Evolutionary conservation across 345 rosid genomes (phyloP).

Genomic region (Capsella bursapastoris): DNA sequence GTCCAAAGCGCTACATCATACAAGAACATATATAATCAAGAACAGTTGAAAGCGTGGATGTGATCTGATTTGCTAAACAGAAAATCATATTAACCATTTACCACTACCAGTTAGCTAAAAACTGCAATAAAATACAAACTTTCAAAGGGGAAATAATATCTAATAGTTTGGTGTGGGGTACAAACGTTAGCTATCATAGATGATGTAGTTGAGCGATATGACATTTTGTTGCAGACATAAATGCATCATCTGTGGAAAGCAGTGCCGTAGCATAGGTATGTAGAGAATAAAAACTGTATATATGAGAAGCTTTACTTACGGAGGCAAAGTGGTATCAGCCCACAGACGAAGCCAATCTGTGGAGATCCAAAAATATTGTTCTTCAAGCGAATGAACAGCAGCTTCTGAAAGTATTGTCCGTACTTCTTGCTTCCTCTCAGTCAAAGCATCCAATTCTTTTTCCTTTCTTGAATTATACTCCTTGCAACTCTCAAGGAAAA

Average conservation of each 20-base stretch:
- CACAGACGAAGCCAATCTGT: slow-evolving; percentile 94
- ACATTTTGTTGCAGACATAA: slow-evolving; percentile 21
- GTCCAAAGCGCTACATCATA: slow-evolving; percentile 57
- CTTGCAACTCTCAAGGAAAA: slow-evolving; percentile 62
- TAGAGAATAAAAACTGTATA: slow-evolving; percentile 14
- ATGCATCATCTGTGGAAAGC: slow-evolving; percentile 13
- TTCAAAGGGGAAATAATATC: slow-evolving; percentile 12
- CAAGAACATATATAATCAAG: slow-evolving; percentile 36
- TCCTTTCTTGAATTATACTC: slow-evolving; percentile 66
- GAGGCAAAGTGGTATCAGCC: slow-evolving; percentile 75
- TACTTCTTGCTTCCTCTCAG: slow-evolving; percentile 80
- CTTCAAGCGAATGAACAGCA: slow-evolving; percentile 69
- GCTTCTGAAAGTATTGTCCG: slow-evolving; percentile 84
- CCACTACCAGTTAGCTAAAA: slow-evolving; percentile 16
- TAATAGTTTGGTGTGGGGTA: background rate
- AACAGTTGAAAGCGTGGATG: slow-evolving; percentile 17
- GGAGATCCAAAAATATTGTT: slow-evolving; percentile 79
- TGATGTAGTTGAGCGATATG: slow-evolving; percentile 13
- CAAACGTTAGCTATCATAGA: slow-evolving; percentile 3
- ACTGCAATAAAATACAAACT: slow-evolving; percentile 24
- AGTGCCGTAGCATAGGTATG: slow-evolving; percentile 24
- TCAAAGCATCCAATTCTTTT: slow-evolving; percentile 54
- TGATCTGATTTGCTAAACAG: slow-evolving; percentile 29
- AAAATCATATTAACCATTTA: background rate
- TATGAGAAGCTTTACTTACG: slow-evolving; percentile 57